Conservation (phyloP, 116 monocot species). For the Papilionanthe hybrid region DNA sequence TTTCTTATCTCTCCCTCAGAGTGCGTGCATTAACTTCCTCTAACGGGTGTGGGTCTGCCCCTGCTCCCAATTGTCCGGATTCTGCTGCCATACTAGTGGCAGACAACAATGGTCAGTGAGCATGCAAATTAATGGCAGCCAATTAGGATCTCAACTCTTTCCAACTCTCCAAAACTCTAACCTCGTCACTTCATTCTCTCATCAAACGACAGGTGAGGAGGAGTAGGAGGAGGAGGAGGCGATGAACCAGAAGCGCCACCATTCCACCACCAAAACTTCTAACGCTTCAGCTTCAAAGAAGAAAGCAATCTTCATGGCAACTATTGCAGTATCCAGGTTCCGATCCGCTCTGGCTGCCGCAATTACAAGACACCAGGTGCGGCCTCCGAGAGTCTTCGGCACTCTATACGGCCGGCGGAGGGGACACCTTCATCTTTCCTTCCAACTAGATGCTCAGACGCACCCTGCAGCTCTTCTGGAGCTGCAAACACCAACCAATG, state of each 20-base stretch:
- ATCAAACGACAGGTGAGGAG: background rate
- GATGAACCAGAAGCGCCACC: background rate
- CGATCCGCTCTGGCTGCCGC: slow-evolving; percentile 19
- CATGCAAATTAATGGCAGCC: background rate
- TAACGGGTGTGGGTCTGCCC: slow-evolving; percentile 2
- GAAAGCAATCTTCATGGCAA: slow-evolving; percentile 1
- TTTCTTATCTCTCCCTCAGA: background rate
- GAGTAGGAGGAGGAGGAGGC: background rate
- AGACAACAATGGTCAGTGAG: background rate
- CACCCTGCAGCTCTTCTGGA: slow-evolving; percentile 18
- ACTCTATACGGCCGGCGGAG: slow-evolving; percentile 56
- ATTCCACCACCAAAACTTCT: background rate
- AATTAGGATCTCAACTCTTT: background rate
- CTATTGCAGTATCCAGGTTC: slow-evolving; percentile 17
- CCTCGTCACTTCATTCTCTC: background rate
- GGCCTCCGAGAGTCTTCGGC: slow-evolving; percentile 16
- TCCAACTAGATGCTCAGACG: slow-evolving; percentile 27
- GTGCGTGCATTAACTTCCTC: background rate
- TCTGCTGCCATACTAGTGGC: background rate
- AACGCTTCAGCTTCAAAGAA: background rate
- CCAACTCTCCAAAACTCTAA: background rate
- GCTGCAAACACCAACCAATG: slow-evolving; percentile 22
- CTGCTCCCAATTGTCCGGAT: background rate
- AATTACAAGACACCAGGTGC: slow-evolving; percentile 8
- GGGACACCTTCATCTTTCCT: slow-evolving; percentile 36